Conservation (phyloP, 257 asterid genomes). For the Leonotis leonurus region DNA sequence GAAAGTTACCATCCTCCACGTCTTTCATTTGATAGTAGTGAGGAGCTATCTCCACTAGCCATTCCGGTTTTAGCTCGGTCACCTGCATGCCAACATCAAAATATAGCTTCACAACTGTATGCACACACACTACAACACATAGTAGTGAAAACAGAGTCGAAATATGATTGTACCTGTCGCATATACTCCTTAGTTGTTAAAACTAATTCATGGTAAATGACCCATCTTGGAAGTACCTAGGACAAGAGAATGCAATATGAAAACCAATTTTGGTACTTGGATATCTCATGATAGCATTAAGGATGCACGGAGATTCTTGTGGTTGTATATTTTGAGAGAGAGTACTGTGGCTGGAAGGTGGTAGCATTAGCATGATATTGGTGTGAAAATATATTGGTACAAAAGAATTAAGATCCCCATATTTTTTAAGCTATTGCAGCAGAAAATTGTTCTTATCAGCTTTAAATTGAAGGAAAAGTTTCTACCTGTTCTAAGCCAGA, state of each 20-base stretch:
- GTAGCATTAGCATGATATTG: too few species aligned
- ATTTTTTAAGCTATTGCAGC: too few species aligned
- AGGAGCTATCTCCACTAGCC: conserved; percentile 92
- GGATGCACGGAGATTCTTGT: too few species aligned
- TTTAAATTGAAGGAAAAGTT: too few species aligned
- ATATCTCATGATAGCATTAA: too few species aligned
- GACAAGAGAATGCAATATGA: too few species aligned
- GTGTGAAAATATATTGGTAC: too few species aligned
- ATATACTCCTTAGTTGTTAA: conserved; percentile 81
- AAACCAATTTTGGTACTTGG: too few species aligned
- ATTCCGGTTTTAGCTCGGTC: conserved; percentile 77
- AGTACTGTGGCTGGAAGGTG: too few species aligned
- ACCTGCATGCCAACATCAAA: conserved; percentile 42
- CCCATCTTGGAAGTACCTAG: conserved; percentile 78
- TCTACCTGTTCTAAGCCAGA: conserved; percentile 83
- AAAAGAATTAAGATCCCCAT: too few species aligned
- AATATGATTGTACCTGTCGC: conserved; percentile 48
- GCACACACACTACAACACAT: not conserved
- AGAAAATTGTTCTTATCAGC: too few species aligned
- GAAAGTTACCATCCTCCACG: conserved; percentile 59
- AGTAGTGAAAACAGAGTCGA: not conserved
- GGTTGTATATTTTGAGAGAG: too few species aligned
- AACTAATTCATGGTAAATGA: conserved; percentile 76
- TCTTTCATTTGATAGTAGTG: conserved; percentile 76
- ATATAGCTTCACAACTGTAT: conserved; percentile 9